phyloP scores from a whole-genome alignment of 1,284 basidiomycete species.

The Trichosporon sp. region DNA sequence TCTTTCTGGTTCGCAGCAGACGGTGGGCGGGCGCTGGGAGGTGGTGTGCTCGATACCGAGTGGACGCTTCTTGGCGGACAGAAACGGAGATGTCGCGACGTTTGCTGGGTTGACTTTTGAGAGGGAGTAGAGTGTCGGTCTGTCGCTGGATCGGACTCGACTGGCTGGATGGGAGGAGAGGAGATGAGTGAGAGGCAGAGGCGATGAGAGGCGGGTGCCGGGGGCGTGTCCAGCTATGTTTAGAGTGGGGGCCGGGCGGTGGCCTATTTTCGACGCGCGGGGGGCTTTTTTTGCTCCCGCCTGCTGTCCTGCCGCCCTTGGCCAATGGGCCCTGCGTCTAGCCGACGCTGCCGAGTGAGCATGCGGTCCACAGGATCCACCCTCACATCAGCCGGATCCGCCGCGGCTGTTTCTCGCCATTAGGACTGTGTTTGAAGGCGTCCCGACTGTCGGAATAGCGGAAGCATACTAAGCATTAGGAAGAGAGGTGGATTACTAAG shows the following conservation, averaged over 20 bases:
- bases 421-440: background rate
- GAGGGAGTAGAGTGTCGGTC: background rate
- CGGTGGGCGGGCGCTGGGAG: background rate
- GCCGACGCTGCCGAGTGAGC: background rate
- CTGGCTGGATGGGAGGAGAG: background rate
- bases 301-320: background rate
- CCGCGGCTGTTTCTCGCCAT: background rate
- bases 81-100: background rate
- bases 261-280: background rate
- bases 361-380: too few relatives aligned
- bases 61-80: background rate
- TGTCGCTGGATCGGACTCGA: background rate
- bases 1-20: background rate
- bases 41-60: background rate
- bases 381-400: background rate
- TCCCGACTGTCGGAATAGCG: too few relatives aligned
- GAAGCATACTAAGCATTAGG: too few relatives aligned
- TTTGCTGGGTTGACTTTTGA: background rate
- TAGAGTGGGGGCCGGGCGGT: background rate
- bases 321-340: background rate
- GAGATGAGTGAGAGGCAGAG: background rate
- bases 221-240: background rate
- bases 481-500: background rate
- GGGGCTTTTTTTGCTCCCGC: conserved; percentile 4
- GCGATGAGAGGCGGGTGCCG: background rate